Percentiles rank a stretch among this genome's conserved stretches.
phyloP scores from a whole-genome alignment of 495 filamentous ascomycete genomes.

The Penicillium cinerascens region DNA sequence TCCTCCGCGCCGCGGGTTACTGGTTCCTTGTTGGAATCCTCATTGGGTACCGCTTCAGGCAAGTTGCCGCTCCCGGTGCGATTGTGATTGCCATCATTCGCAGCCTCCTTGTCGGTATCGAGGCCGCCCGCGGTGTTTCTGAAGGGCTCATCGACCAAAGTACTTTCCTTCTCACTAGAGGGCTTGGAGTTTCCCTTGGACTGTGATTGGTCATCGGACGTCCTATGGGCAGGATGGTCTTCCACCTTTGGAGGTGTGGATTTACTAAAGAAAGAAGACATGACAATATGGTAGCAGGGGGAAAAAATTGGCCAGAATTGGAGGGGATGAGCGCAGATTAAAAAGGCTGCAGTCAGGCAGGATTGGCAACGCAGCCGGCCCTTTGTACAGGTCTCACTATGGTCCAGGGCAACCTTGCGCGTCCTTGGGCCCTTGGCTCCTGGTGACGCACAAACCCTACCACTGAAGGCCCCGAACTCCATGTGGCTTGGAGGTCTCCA shows the following conservation, averaged over 20 bases:
- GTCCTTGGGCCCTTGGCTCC: conserved; percentile 3
- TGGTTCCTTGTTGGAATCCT: conserved; percentile 11
- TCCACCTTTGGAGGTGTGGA: conserved; percentile 8
- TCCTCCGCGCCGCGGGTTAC: background rate
- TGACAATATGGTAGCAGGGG: background rate
- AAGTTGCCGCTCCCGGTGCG: background rate
- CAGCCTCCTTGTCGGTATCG: conserved; percentile 11
- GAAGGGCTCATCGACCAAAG: conserved; percentile 14
- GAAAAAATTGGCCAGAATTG: conserved; percentile 1
- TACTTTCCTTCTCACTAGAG: conserved; percentile 29
- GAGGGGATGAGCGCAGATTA: background rate
- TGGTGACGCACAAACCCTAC: conserved; percentile 1
- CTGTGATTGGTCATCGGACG: conserved; percentile 5
- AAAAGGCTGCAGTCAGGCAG: conserved; percentile 3
- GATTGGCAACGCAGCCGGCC: conserved; percentile 17
- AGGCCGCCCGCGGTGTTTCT: background rate
- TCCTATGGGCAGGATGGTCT: background rate
- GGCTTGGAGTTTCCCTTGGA: conserved; percentile 11
- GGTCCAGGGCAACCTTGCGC: conserved; percentile 19
- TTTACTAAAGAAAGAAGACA: conserved; percentile 17
- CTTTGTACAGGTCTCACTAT: conserved; percentile 25
- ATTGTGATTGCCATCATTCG: background rate
- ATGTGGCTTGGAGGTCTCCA: conserved; percentile 9
- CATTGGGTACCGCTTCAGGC: conserved; percentile 3
- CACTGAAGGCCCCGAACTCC: conserved; percentile 5